Conservation (phyloP, 495 filamentous ascomycete species). For the Lasiosphaeria hispida region DNA sequence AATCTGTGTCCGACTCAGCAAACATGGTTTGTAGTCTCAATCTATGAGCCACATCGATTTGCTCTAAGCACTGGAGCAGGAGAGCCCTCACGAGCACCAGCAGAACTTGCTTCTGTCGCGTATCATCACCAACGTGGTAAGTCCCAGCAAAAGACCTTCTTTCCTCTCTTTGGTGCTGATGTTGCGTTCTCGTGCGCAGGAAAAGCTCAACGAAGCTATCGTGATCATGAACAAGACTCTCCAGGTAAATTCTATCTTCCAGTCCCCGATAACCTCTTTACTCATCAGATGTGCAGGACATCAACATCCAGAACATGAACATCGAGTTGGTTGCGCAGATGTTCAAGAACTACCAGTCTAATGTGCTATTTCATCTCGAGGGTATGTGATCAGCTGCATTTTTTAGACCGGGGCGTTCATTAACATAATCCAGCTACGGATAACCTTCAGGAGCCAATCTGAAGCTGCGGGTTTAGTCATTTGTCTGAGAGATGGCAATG, state of each 20-base stretch:
- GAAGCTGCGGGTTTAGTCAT: constrained; percentile 15
- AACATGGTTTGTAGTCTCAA: not conserved
- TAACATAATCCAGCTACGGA: constrained; percentile 63
- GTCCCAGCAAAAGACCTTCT: not conserved
- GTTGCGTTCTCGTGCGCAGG: constrained; percentile 48
- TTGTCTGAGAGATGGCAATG: not conserved
- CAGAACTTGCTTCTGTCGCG: constrained; percentile 88
- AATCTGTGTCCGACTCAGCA: not conserved
- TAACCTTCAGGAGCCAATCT: constrained; percentile 76
- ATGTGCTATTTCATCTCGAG: constrained; percentile 95
- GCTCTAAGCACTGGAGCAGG: constrained; percentile 47
- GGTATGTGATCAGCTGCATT: constrained; percentile 50
- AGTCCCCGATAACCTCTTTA: not conserved
- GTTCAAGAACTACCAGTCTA: constrained; percentile 99
- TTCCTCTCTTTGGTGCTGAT: not conserved
- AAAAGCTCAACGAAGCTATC: constrained; percentile 95
- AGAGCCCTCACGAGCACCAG: constrained; percentile 96
- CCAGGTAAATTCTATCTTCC: constrained; percentile 54
- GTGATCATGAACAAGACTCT: constrained; percentile 88
- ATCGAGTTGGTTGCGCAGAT: constrained; percentile 97
- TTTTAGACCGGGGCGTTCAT: not conserved
- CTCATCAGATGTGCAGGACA: constrained; percentile 61
- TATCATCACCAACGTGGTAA: constrained; percentile 95
- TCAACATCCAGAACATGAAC: constrained; percentile 98
- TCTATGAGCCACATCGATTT: not conserved